Evolutionary conservation across 257 asterid species (phyloP), one percentile per base, ranked within the genome.

Genomic region (Scutellaria baicalensis): DNA sequence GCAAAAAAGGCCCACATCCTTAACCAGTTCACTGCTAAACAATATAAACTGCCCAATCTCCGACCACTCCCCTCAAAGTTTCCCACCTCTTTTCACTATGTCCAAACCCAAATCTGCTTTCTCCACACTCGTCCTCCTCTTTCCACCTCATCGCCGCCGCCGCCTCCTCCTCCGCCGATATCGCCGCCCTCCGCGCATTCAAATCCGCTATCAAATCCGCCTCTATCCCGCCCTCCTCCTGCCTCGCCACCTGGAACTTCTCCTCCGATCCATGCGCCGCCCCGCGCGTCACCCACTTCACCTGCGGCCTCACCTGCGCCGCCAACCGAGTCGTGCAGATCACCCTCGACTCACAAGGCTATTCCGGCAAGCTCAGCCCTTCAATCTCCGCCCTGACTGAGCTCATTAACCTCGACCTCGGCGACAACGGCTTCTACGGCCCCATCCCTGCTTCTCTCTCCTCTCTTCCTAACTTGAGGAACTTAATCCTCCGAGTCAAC

Each of bases 221-320:
- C 7, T 75, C 97, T 20, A 82, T 93, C 9, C 92, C 91, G 1
- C 69, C 92, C 10, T 73, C 87, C 65, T 91, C 99, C 36, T 93
- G 98, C 75, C 88, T 93, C 57, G 87, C 85, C 72, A 79, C 99
- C 4, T 93, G 99, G 99, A 82, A 87, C 82, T 93, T 93, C 85
- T 47, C 96, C 50, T 60, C 84, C 72, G 98, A 93, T 16, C 97
- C 99, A 35, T 93, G 99, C 76, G 79, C 90, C 56, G 83, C 69
- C 75, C 97, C 95, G 23, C 77, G 93, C 20, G 79, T 85, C 58
- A 82, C 84, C 65, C 77, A 86, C 81, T 93, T 93, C 88, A 83
- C 92, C 14, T 93, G 99, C 77, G 99, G 90, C 52, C 40, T 93
- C 60, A 59, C 87, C 44, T 93, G 99, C 84, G 60, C 77, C 68